Percentiles rank a stretch among this genome's conserved stretches.
Evolutionary conservation across 345 rosid species (phyloP).

Genomic region (Adansonia digitata): DNA sequence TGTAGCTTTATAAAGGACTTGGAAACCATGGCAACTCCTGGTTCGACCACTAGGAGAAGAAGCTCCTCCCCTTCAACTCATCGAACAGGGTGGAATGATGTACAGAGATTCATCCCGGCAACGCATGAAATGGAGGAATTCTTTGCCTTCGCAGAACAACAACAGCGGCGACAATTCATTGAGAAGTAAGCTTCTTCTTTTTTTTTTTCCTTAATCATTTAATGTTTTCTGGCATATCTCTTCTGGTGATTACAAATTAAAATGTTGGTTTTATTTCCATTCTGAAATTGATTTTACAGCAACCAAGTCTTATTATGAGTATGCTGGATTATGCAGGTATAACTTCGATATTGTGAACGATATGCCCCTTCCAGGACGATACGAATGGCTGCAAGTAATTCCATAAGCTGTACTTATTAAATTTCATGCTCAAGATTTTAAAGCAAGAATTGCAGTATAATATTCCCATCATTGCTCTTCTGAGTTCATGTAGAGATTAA

Average conservation of each 20-base stretch:
- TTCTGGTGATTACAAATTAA: no score
- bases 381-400: slow-evolving; percentile 60
- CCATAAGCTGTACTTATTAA: slow-evolving; percentile 27
- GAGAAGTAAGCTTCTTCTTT: slow-evolving; percentile 44
- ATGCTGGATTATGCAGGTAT: slow-evolving; percentile 44
- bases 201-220: background rate
- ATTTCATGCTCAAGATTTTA: slow-evolving; percentile 6
- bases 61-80: slow-evolving; percentile 24
- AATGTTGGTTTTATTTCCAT: background rate
- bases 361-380: slow-evolving; percentile 73
- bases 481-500: slow-evolving; percentile 20
- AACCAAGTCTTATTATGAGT: background rate
- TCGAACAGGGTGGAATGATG: slow-evolving; percentile 22
- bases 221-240: no score
- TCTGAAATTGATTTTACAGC: background rate
- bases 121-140: slow-evolving; percentile 63
- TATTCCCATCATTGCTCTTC: slow-evolving; percentile 2
- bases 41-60: slow-evolving; percentile 40
- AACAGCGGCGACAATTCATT: slow-evolving; percentile 42
- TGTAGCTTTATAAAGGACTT: slow-evolving; percentile 37
- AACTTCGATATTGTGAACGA: slow-evolving; percentile 74
- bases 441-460: slow-evolving; percentile 13
- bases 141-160: slow-evolving; percentile 55
- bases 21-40: slow-evolving; percentile 36
- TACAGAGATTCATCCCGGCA: background rate